phyloP scores from a whole-genome alignment of 2,329 filamentous ascomycete genomes.

The Knoxdaviesia capensis region DNA sequence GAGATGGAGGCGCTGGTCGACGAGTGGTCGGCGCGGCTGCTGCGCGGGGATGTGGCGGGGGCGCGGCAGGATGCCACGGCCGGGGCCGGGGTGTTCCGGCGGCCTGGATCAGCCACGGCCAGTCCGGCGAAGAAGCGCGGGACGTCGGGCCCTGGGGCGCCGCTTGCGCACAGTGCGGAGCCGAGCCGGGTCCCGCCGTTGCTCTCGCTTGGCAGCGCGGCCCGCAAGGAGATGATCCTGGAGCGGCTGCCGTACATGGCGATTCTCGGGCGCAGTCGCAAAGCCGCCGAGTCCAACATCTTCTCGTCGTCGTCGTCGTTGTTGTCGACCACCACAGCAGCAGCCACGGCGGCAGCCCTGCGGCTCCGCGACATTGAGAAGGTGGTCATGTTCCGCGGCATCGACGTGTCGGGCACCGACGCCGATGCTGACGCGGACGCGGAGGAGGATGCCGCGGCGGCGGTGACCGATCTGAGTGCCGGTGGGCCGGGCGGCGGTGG shows the following conservation, averaged over 20 bases:
- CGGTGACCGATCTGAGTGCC: neutral
- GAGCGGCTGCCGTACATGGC: constrained; percentile 77
- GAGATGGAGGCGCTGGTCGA: constrained; percentile 60
- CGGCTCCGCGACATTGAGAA: constrained; percentile 41
- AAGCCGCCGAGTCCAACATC: constrained; percentile 8
- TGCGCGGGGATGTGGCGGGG: constrained; percentile 28
- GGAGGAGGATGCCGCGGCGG: constrained; percentile 19
- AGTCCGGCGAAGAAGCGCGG: constrained; percentile 8
- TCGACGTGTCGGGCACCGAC: constrained; percentile 10
- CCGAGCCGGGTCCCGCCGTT: constrained; percentile 8
- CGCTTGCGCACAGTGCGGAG: neutral
- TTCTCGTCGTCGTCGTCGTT: neutral
- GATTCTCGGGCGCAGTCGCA: constrained; percentile 32
- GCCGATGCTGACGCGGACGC: constrained; percentile 23
- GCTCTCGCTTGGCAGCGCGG: constrained; percentile 42
- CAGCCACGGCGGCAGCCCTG: constrained; percentile 5
- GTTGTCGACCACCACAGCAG: neutral
- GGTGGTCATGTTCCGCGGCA: constrained; percentile 45
- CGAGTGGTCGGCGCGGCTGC: constrained; percentile 41
- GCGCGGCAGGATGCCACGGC: constrained; percentile 19
- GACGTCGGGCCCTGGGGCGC: neutral
- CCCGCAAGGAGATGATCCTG: constrained; percentile 55
- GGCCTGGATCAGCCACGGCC: constrained; percentile 13
- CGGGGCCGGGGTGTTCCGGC: constrained; percentile 27
- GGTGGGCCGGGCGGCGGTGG: neutral